Evolutionary conservation across 352 stramenopile species (phyloP), one percentile per base, ranked within the genome.

Genomic region (Thalassiosira ordinaria): DNA sequence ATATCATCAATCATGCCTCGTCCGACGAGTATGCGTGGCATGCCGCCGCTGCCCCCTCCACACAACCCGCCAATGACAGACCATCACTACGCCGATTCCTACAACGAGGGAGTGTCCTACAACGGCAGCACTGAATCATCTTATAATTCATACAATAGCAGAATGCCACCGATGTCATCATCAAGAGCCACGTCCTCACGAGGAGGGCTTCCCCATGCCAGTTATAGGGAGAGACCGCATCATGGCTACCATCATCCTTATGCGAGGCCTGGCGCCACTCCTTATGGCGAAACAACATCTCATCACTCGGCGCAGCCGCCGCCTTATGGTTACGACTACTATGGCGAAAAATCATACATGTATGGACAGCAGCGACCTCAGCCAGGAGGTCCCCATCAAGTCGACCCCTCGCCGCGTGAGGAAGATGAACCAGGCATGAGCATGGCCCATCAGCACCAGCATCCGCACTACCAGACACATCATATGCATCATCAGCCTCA

Each of bases 281-380:
- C 56, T n/a, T 46, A 64, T 24, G 31, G 31, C 11, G 27, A 62
- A 11, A 8, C 35, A 47, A 8, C 53, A 22, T 46, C 24, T 11
- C 53, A 24, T 16, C 24, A 63, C 6, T 31, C 26, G 55, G 27
- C 6, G 14, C 24, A 47, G 5, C 55, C 11, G 27, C 41, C 55
- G n/a, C 47, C 44, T n/a, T 47, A 29, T 26, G 56, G 56, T 14
- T 65, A 65, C n/a, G 56, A 65, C 20, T 65, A 16, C 44, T 65
- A 65, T 11, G 20, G 35, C 44, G 56, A 47, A 3, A 53, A 53
- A 2, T 5, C 5, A 16, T n/a, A 51, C 13, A 51, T 20, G 9
- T 20, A 63, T 18, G 8, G 2, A 16, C 41, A 51, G 7, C 41
- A 51, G 13, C 41, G 18, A 51, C 5, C 8, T 2, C 31, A 16